These are phyloP conservation scores for Epithele typhae DNA, from an alignment of 768 basidiomycete species.

Conservation along the genomic window DNA sequence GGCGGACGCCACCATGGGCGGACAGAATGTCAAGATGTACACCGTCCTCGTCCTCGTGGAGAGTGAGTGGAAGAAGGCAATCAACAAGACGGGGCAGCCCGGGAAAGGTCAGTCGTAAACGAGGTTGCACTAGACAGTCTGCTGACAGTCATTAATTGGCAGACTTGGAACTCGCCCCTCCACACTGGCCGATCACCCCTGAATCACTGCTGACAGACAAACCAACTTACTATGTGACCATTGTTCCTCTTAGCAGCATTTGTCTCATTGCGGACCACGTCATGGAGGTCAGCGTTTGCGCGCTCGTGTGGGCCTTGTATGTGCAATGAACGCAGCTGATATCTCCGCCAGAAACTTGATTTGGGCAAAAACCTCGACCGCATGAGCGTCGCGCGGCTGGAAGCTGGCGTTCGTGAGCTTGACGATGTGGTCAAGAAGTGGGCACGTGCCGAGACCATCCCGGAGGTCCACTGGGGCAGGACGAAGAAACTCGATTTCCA, in stretches of 20 bases:
- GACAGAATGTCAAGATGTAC: slow-evolving; percentile 71
- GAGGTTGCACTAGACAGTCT: too few relatives aligned
- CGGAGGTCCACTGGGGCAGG: slow-evolving; percentile 81
- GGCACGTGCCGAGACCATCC: slow-evolving; percentile 39
- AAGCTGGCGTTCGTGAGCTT: too few relatives aligned
- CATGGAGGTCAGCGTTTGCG: slow-evolving; percentile 53
- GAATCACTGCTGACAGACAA: slow-evolving; percentile 42
- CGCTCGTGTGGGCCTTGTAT: too few relatives aligned
- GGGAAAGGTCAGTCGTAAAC: too few relatives aligned
- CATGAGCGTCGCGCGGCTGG: too few relatives aligned
- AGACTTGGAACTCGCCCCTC: slow-evolving; percentile 54
- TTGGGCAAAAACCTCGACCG: too few relatives aligned
- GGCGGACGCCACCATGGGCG: not conserved
- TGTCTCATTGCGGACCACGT: slow-evolving; percentile 63
- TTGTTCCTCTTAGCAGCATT: slow-evolving; percentile 70
- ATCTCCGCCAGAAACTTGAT: too few relatives aligned
- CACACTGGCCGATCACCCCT: slow-evolving; percentile 71
- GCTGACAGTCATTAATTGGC: too few relatives aligned
- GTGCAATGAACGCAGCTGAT: too few relatives aligned
- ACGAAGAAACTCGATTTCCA: slow-evolving; percentile 89
- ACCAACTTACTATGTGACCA: slow-evolving; percentile 60
- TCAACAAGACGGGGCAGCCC: too few relatives aligned
- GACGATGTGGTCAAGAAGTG: slow-evolving; percentile 68
- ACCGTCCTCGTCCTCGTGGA: slow-evolving; percentile 69
- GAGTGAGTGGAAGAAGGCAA: slow-evolving; percentile 41